Conservation (phyloP, 1,284 basidiomycete genomes). For the Cutaneotrichosporon arboriforme region DNA sequence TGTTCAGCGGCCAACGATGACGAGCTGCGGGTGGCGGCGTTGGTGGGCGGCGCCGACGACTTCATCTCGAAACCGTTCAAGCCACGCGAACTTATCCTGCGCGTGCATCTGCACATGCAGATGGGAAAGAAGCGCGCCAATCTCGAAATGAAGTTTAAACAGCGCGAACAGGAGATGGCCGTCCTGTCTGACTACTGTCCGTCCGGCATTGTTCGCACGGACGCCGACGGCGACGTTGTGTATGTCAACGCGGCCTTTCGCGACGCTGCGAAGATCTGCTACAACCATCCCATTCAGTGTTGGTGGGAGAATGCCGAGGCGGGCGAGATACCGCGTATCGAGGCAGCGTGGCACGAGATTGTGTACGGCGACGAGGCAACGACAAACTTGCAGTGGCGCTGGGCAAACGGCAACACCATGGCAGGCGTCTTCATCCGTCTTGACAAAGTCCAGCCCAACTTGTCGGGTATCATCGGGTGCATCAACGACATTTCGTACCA, state of each 20-base stretch:
- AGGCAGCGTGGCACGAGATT: not conserved
- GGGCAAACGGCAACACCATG: conserved; percentile 29
- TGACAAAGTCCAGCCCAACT: conserved; percentile 18
- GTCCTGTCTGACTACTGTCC: conserved; percentile 42
- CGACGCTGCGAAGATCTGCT: not conserved
- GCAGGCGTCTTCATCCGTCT: conserved; percentile 35
- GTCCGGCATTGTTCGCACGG: conserved; percentile 34
- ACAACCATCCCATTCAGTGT: not conserved
- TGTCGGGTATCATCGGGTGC: conserved; percentile 38
- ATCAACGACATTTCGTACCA: conserved; percentile 38
- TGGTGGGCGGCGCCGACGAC: conserved; percentile 44
- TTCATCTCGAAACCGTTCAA: conserved; percentile 32
- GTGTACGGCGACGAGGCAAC: conserved; percentile 11
- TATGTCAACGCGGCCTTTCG: conserved; percentile 36
- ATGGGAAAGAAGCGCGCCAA: conserved; percentile 26
- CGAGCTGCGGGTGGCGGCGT: conserved; percentile 21
- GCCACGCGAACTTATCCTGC: conserved; percentile 42
- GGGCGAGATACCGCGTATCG: not conserved
- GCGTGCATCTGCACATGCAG: conserved; percentile 34
- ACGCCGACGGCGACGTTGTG: conserved; percentile 19
- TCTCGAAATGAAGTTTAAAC: conserved; percentile 25
- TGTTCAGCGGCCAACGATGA: conserved; percentile 9
- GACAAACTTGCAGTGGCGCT: conserved; percentile 30
- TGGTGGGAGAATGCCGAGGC: conserved; percentile 14
- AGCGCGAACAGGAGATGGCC: conserved; percentile 24